A percentile compares a stretch with the other conserved stretches of the same genome.
Conservation (phyloP, 2,329 filamentous ascomycete species). For the Penicillium palitans region DNA sequence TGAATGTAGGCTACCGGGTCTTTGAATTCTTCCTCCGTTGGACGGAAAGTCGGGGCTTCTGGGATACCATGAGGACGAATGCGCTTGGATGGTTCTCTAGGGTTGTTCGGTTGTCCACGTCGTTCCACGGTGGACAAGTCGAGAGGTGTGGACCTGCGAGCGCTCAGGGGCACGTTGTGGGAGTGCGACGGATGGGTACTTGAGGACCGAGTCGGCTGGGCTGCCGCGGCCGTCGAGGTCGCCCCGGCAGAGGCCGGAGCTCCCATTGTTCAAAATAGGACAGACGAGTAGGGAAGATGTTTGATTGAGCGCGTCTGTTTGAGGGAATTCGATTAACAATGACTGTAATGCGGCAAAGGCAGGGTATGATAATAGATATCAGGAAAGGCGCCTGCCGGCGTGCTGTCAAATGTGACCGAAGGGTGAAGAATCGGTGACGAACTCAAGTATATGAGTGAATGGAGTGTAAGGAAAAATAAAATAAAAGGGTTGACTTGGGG, state of each 20-base stretch:
- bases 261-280: conserved; percentile 42
- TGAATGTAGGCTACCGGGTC: conserved; percentile 92
- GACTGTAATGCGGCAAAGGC: conserved; percentile 36
- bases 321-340: conserved; percentile 15
- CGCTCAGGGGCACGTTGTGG: conserved; percentile 61
- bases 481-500: neutral
- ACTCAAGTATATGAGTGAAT: neutral
- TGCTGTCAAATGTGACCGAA: conserved; percentile 6
- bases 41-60: conserved; percentile 87
- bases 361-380: conserved; percentile 27
- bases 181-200: conserved; percentile 47
- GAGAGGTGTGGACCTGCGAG: conserved; percentile 66
- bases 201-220: conserved; percentile 41
- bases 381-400: conserved; percentile 11
- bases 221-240: conserved; percentile 32
- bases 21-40: conserved; percentile 90
- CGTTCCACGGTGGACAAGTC: conserved; percentile 90
- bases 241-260: conserved; percentile 47
- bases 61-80: conserved; percentile 79
- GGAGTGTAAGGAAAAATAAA: neutral
- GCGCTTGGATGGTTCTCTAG: conserved; percentile 73
- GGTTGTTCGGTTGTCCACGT: conserved; percentile 75
- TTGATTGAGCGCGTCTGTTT: conserved; percentile 31
- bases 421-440: conserved; percentile 1
- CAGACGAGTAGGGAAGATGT: conserved; percentile 9